Evolutionary conservation across 2,329 filamentous ascomycete genomes (phyloP).

Genomic region (Fusarium duplospermum): DNA sequence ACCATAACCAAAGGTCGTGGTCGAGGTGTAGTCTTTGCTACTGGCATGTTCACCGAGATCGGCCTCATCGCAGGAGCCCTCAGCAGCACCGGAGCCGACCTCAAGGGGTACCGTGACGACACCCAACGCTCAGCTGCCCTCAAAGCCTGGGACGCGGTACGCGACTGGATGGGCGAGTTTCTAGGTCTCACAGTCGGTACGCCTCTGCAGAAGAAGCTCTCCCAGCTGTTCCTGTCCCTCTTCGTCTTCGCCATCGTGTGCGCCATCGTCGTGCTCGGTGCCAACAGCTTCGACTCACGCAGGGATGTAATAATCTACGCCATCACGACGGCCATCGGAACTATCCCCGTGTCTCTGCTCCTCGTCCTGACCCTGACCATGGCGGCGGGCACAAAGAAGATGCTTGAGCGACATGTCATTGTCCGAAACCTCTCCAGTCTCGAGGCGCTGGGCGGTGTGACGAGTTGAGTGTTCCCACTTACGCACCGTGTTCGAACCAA

Average conservation of each 20-base stretch:
- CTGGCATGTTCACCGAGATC: constrained; percentile 70
- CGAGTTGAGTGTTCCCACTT: constrained; percentile 48
- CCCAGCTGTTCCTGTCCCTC: constrained; percentile 73
- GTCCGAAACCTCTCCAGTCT: constrained; percentile 59
- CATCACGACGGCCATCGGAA: constrained; percentile 55
- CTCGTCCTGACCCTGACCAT: constrained; percentile 67
- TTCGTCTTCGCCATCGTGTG: constrained; percentile 33
- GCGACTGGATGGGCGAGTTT: constrained; percentile 50
- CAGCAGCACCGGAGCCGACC: constrained; percentile 43
- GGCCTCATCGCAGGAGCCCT: constrained; percentile 64
- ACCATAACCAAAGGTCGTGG: constrained; percentile 69
- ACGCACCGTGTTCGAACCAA: constrained; percentile 6
- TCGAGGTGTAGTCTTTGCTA: constrained; percentile 68
- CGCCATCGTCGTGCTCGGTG: constrained; percentile 25
- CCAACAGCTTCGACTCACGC: constrained; percentile 46
- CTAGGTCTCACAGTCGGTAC: constrained; percentile 68
- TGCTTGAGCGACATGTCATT: constrained; percentile 61
- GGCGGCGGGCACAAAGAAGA: constrained; percentile 60
- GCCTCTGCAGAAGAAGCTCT: constrained; percentile 74
- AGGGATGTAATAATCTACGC: constrained; percentile 53
- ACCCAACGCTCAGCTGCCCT: not conserved
- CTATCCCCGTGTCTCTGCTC: constrained; percentile 59
- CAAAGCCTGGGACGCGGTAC: not conserved
- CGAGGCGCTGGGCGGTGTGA: constrained; percentile 62
- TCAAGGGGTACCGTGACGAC: constrained; percentile 7